phyloP scores from a whole-genome alignment of 2,329 filamentous ascomycete species.

The Cryoendolithus antarcticus region DNA sequence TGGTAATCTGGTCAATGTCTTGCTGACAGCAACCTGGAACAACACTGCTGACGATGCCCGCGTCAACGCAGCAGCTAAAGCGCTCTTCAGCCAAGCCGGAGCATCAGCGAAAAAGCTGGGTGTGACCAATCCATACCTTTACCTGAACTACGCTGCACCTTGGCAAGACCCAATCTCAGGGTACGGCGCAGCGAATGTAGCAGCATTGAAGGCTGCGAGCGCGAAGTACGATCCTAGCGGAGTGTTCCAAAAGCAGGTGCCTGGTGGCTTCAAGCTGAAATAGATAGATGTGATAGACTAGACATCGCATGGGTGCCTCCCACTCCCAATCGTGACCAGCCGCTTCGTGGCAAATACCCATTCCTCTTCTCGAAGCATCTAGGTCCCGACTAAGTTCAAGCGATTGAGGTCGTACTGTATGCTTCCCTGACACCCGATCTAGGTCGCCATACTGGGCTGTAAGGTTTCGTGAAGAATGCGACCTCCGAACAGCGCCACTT shows the following conservation, averaged over 20 bases:
- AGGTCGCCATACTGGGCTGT: no score
- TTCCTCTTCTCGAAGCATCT: no score
- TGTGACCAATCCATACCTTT: conserved; percentile 14
- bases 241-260: conserved; percentile 25
- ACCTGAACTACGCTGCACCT: conserved; percentile 25
- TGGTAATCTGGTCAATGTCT: conserved; percentile 9
- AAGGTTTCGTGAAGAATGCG: no score
- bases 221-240: conserved; percentile 24
- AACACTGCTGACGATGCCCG: conserved; percentile 6
- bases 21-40: conserved; percentile 9
- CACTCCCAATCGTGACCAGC: no score
- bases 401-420: no score
- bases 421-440: no score
- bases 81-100: conserved; percentile 5
- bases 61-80: conserved; percentile 5
- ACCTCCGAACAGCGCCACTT: no score
- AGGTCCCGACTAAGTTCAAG: no score
- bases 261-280: conserved; percentile 24
- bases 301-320: no score
- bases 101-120: conserved; percentile 1
- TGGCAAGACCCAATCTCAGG: conserved; percentile 25
- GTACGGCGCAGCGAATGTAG: conserved; percentile 20
- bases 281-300: no score
- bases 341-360: no score
- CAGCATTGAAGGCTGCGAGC: conserved; percentile 20